Evolutionary conservation across 768 basidiomycete species (phyloP), one percentile per base, ranked within the genome.

Genomic region (Hygrocybe punicea): DNA sequence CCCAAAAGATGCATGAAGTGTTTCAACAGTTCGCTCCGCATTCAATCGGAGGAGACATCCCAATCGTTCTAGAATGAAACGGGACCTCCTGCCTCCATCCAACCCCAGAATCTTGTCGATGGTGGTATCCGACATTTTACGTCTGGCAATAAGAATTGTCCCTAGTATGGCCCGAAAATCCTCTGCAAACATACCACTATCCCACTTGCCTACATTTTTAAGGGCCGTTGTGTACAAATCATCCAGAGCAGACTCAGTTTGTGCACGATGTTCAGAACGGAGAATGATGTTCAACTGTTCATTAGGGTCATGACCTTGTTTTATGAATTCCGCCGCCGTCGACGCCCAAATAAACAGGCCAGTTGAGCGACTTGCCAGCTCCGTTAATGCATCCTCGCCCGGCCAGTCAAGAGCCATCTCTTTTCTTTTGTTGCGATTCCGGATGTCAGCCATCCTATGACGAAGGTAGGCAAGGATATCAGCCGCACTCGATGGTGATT

Each of bases 341-440:
- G 53, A 55, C 4, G 21, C 17, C 53, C 53, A 55, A 13, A 55
- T 24, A 35, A 55, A 55, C 17, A 54, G 55, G 3, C 55, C 55
- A 4, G 29, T 29, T 6, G 55, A 25, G 10, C 25, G 47, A 13
- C 19, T 19, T 8, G 14, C 36, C 13, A 56, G 11, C 14, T 14
- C 9, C 3, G n/a, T 4, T n/a, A 64, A 61, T 6, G 11, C 36
- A 4, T 51, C 5, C 1, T 56, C 45, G 6, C 63, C 65, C 1
- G 65, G 65, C 65, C 65, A 67, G 6, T 40, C 52, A 19, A 49
- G 40, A 16, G 35, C 39, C 16, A 54, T 16, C 9, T 9, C 29
- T 10, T 56, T 21, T 4, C 59, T 29, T n/a, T n/a, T 25, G 6
- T 53, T 39, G 9, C 11, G 21, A 14, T 45, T 36, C 3, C 36